Conservation (phyloP, 306 rosid species). For the Sicyos edulis region DNA sequence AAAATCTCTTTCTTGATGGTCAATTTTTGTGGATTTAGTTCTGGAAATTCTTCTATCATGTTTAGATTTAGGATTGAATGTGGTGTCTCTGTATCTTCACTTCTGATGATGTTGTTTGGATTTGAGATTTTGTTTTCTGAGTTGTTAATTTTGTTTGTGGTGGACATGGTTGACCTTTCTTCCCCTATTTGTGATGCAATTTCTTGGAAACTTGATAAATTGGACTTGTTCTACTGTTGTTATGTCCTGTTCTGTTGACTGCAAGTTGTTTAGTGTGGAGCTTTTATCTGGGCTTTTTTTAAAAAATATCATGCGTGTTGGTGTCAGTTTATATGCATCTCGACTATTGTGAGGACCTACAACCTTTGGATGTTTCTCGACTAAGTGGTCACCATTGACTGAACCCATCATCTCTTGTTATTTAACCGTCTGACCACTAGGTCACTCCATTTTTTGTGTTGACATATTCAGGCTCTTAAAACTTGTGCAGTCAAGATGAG, state of each 20-base stretch:
- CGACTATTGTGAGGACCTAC: too few relatives aligned
- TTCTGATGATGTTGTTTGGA: background rate
- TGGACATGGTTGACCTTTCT: conserved; percentile 15
- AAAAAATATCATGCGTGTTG: too few relatives aligned
- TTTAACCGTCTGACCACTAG: too few relatives aligned
- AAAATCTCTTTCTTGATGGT: background rate
- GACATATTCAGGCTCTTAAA: background rate
- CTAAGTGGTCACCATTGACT: too few relatives aligned
- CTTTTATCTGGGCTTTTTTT: background rate
- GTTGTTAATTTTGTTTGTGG: background rate
- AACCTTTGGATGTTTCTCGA: too few relatives aligned
- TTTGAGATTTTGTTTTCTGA: background rate
- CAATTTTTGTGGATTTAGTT: background rate
- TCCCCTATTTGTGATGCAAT: background rate
- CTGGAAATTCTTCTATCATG: background rate
- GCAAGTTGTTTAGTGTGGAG: background rate
- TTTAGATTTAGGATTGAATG: background rate
- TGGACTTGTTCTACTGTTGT: background rate
- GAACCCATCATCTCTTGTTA: too few relatives aligned
- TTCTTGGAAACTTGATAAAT: background rate
- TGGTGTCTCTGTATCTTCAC: background rate
- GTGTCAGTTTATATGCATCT: too few relatives aligned
- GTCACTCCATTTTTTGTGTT: background rate
- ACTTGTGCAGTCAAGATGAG: background rate
- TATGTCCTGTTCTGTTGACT: background rate